Percentiles rank a stretch among this genome's conserved stretches.
Conservation (phyloP, 169 alveolate genomes). For the Babesia divergens region DNA sequence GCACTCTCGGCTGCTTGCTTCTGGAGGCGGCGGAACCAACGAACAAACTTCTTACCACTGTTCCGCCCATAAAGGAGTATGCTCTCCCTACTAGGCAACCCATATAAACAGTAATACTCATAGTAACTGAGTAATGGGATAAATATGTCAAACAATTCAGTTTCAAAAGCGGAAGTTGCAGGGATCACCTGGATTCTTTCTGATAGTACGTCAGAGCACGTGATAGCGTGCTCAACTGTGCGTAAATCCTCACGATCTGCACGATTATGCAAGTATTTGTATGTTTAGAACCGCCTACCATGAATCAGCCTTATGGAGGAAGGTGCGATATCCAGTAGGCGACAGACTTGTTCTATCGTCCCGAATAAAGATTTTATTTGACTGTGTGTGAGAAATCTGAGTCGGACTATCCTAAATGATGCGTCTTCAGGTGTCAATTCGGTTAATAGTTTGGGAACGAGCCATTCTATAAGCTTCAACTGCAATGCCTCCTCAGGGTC, state of each 20-base stretch:
- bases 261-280: not conserved
- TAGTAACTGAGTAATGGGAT: slow-evolving; percentile 3
- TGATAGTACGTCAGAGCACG: not conserved
- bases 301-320: not conserved
- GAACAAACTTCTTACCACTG: slow-evolving; percentile 32
- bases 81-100: not conserved
- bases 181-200: not conserved
- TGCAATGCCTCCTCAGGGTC: slow-evolving; percentile 45
- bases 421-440: not conserved
- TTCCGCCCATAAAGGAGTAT: slow-evolving; percentile 35
- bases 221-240: not conserved
- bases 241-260: not conserved
- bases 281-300: slow-evolving; percentile 18
- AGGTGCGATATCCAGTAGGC: slow-evolving; percentile 4
- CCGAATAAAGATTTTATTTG: not conserved
- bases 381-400: slow-evolving; percentile 7
- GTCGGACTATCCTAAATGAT: not conserved
- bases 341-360: slow-evolving; percentile 30
- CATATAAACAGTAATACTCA: slow-evolving; percentile 5
- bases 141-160: not conserved
- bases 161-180: slow-evolving; percentile 24
- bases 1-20: not conserved
- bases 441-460: not conserved
- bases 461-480: slow-evolving; percentile 8
- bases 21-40: slow-evolving; percentile 40